These are phyloP conservation scores for Pholiota adiposa DNA, from an alignment of 1,284 basidiomycete species.

Conservation along the genomic window DNA sequence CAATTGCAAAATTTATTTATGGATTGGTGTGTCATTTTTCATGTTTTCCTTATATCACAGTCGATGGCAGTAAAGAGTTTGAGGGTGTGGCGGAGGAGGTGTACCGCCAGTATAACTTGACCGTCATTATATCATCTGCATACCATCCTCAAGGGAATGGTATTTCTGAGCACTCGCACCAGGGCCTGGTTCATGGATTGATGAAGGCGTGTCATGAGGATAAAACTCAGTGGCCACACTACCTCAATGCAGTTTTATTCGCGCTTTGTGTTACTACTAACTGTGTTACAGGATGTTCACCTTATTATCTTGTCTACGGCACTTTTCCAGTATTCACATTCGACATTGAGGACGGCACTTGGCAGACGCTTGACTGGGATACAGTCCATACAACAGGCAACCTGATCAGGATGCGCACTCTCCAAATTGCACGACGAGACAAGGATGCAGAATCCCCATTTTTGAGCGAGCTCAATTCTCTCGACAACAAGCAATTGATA, in stretches of 20 bases:
- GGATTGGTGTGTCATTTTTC: slow-evolving; percentile 1
- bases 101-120: slow-evolving; percentile 26
- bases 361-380: slow-evolving; percentile 33
- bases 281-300: slow-evolving; percentile 33
- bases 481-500: slow-evolving; percentile 26
- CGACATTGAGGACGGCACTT: slow-evolving; percentile 36
- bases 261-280: slow-evolving; percentile 29
- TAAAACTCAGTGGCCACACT: slow-evolving; percentile 25
- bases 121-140: slow-evolving; percentile 28
- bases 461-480: background rate
- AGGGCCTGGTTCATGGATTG: slow-evolving; percentile 27
- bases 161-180: slow-evolving; percentile 31
- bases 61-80: slow-evolving; percentile 36
- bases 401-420: slow-evolving; percentile 27
- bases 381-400: slow-evolving; percentile 23
- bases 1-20: slow-evolving; percentile 34
- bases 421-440: slow-evolving; percentile 27
- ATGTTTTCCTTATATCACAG: slow-evolving; percentile 10
- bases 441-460: slow-evolving; percentile 21
- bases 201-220: slow-evolving; percentile 27
- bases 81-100: slow-evolving; percentile 29
- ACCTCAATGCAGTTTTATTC: slow-evolving; percentile 24
- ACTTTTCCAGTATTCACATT: slow-evolving; percentile 34
- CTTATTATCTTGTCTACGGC: slow-evolving; percentile 40
- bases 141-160: slow-evolving; percentile 40